These are phyloP conservation scores for Phytophthora tubulina DNA, from an alignment of 352 stramenopile genomes.

Conservation along the genomic window DNA sequence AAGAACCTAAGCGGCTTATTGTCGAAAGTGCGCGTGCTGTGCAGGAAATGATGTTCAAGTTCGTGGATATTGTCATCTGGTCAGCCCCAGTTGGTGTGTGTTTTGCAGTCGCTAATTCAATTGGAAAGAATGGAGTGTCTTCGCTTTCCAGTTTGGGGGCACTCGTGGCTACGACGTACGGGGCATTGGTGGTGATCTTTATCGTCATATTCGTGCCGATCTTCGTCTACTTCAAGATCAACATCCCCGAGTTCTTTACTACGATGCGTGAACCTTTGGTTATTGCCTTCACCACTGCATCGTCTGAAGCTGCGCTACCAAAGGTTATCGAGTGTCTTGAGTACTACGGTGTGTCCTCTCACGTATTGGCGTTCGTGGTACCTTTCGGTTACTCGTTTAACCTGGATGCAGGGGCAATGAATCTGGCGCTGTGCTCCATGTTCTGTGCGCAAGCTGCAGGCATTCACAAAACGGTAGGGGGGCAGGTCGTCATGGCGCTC, in stretches of 20 bases:
- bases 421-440: slow-evolving; percentile 47
- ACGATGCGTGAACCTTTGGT: slow-evolving; percentile 50
- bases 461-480: slow-evolving; percentile 49
- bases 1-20: slow-evolving; percentile 45
- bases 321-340: slow-evolving; percentile 57
- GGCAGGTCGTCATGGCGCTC: slow-evolving; percentile 59
- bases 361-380: slow-evolving; percentile 54
- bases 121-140: slow-evolving; percentile 50
- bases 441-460: slow-evolving; percentile 56
- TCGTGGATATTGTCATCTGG: slow-evolving; percentile 63
- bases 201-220: slow-evolving; percentile 47
- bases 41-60: slow-evolving; percentile 65
- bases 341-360: slow-evolving; percentile 48
- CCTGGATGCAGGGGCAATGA: slow-evolving; percentile 51
- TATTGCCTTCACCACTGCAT: slow-evolving; percentile 57
- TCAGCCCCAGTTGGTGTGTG: slow-evolving; percentile 52
- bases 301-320: slow-evolving; percentile 55
- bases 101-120: slow-evolving; percentile 52
- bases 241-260: slow-evolving; percentile 43
- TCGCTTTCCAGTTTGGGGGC: slow-evolving; percentile 39
- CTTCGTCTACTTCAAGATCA: slow-evolving; percentile 61
- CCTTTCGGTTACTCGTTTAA: slow-evolving; percentile 67
- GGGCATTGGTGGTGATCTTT: slow-evolving; percentile 31
- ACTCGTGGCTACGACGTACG: slow-evolving; percentile 46
- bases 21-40: slow-evolving; percentile 41